These are phyloP conservation scores for Penicillium capsulatum DNA, from an alignment of 2,329 filamentous ascomycete genomes.

Conservation along the genomic window DNA sequence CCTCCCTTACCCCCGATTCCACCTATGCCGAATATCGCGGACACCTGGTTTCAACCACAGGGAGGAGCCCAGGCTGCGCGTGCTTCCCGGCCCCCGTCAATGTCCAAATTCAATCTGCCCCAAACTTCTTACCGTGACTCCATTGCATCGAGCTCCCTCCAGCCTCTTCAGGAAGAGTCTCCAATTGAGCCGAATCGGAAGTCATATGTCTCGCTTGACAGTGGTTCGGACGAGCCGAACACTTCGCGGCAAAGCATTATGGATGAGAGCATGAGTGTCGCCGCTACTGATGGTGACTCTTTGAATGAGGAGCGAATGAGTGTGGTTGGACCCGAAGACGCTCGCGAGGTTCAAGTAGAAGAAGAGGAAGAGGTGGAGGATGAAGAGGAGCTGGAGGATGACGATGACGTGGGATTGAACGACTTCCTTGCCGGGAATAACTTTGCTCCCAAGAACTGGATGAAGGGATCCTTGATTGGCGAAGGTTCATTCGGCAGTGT, in stretches of 20 bases:
- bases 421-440: slow-evolving; percentile 90
- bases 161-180: slow-evolving; percentile 87
- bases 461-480: slow-evolving; percentile 96
- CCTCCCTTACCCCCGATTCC: slow-evolving; percentile 23
- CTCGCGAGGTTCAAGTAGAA: slow-evolving; percentile 58
- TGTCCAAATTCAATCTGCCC: slow-evolving; percentile 55
- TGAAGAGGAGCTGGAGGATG: slow-evolving; percentile 13
- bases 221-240: slow-evolving; percentile 68
- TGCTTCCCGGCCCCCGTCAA: slow-evolving; percentile 56
- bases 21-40: slow-evolving; percentile 86
- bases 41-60: slow-evolving; percentile 68
- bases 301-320: slow-evolving; percentile 71
- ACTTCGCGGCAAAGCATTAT: slow-evolving; percentile 76
- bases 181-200: slow-evolving; percentile 82
- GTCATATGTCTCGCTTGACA: slow-evolving; percentile 77
- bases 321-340: slow-evolving; percentile 81
- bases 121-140: slow-evolving; percentile 75
- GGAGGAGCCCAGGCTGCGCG: slow-evolving; percentile 51
- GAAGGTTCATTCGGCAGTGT: slow-evolving; percentile 96
- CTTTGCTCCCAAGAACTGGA: slow-evolving; percentile 97
- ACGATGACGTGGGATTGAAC: slow-evolving; percentile 63
- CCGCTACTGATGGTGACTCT: slow-evolving; percentile 62
- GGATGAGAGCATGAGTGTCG: slow-evolving; percentile 71
- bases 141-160: slow-evolving; percentile 80
- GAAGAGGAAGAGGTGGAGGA: slow-evolving; percentile 73